Base-by-base conservation (phyloP, 2,329 filamentous ascomycete species). In the Aspergillus piperis region DNA sequence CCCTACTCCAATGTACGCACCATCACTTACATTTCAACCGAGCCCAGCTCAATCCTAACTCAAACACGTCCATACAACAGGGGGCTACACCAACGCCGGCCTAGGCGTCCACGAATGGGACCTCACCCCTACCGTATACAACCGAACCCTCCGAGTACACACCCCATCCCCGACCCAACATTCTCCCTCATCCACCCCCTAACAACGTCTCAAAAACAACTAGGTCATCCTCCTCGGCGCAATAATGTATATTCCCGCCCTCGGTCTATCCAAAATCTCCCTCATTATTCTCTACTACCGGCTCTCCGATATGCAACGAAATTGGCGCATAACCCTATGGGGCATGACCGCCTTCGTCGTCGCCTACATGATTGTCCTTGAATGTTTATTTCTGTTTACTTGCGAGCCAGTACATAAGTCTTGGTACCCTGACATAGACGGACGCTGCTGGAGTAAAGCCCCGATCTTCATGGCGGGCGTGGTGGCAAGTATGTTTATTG, bases 231-330 rank as follows among this genome's bases (percentile, higher is more conserved):
- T 55, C n/a, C 25, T 41, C 10, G 53, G 53, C 53, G n/a, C 53
- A 11, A 8, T 55, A 42, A 55, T 19, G 13, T 55, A 55, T 6
- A 36, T 55, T 17, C 53, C 53, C 17, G 25, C 53, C n/a, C 53
- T 55, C 11, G 53, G 53, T 11, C 27, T 55, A 5, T 55, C 53
- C 53, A 55, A 55, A 23, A 55, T 55, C 11, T 39, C 39, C n/a
- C 53, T 55, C n/a, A 55, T 55, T 25, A 47, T 47, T 5, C 53
- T 55, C 53, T 55, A 55, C 19, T 55, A 55, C 42, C 53, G 53
- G 5, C 53, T 55, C n/a, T 55, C 53, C 8, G 53, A 55, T 21
- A 55, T 55, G 53, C 53, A 55, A 32, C 53, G 27, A 3, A 30
- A n/a, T 1, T 55, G 53, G 53, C 38, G 39, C 13, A 47, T 47